A percentile compares a stretch with the other conserved stretches of the same genome.
Conservation (phyloP, 768 basidiomycete genomes). For the Boletales sp. region DNA sequence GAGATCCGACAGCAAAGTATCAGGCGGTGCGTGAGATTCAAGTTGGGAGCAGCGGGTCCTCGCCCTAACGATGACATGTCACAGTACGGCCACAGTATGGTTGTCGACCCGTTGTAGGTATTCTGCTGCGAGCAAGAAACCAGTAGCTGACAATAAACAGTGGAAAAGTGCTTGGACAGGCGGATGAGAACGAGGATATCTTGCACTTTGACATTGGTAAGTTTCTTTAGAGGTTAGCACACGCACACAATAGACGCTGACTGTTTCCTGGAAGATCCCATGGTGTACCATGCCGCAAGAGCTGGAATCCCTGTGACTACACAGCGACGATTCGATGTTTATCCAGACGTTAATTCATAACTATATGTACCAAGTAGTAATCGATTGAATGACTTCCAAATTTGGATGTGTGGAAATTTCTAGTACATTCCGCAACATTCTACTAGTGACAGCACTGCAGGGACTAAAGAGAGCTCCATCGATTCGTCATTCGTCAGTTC, state of each 20-base stretch:
- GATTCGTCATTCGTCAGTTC: conserved; percentile 8
- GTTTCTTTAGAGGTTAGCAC: conserved; percentile 22
- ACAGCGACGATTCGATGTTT: conserved; percentile 92
- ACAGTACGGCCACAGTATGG: conserved; percentile 88
- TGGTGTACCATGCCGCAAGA: conserved; percentile 61
- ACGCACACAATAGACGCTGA: not conserved
- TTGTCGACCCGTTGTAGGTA: conserved; percentile 85
- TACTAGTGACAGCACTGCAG: conserved; percentile 29
- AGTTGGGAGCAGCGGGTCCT: not conserved
- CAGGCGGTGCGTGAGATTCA: conserved; percentile 63
- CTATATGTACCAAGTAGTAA: not conserved
- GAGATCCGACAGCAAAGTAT: conserved; percentile 77
- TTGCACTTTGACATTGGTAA: conserved; percentile 78
- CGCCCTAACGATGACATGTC: not conserved
- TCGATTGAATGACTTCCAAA: conserved; percentile 13
- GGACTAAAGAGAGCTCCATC: conserved; percentile 19
- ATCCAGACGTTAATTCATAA: conserved; percentile 58
- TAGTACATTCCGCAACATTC: conserved; percentile 33
- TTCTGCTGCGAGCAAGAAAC: not conserved
- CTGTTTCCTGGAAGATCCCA: conserved; percentile 51
- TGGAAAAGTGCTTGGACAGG: conserved; percentile 70
- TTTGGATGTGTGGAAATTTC: conserved; percentile 23
- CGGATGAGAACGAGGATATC: conserved; percentile 75
- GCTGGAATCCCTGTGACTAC: conserved; percentile 87
- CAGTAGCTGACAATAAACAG: conserved; percentile 37